These are phyloP conservation scores for Hypoxylon lienhwacheense DNA, from an alignment of 495 filamentous ascomycete species.

Conservation along the genomic window DNA sequence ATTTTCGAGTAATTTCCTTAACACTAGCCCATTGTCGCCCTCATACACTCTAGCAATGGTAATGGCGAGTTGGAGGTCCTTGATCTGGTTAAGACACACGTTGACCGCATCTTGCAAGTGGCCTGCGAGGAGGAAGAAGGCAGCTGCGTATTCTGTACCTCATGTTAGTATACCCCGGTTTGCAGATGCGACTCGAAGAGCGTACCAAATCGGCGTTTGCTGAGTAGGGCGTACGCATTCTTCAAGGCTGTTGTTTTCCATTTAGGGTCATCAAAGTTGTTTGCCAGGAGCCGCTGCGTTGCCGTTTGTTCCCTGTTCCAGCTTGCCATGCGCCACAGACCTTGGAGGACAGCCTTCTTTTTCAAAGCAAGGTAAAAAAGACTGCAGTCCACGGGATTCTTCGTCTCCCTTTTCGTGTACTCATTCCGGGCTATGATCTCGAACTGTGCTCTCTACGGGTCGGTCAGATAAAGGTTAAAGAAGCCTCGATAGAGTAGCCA, in stretches of 20 bases:
- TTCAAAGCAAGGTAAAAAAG: slow-evolving; percentile 86
- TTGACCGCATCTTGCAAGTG: slow-evolving; percentile 81
- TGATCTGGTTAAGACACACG: slow-evolving; percentile 79
- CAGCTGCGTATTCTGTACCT: slow-evolving; percentile 80
- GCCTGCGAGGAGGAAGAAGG: slow-evolving; percentile 92
- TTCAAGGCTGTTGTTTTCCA: slow-evolving; percentile 93
- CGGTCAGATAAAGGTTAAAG: slow-evolving; percentile 9
- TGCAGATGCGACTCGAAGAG: background rate
- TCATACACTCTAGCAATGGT: slow-evolving; percentile 86
- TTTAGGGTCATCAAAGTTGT: slow-evolving; percentile 82
- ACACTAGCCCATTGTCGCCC: slow-evolving; percentile 76
- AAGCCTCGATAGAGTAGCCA: background rate
- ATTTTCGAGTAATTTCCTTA: slow-evolving; percentile 75
- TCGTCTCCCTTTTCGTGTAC: slow-evolving; percentile 83
- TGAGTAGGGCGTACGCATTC: slow-evolving; percentile 96
- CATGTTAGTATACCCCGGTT: slow-evolving; percentile 11
- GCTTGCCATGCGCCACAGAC: slow-evolving; percentile 92
- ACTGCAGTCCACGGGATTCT: slow-evolving; percentile 92
- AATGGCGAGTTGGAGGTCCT: slow-evolving; percentile 88
- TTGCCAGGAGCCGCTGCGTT: slow-evolving; percentile 74
- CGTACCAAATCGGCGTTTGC: slow-evolving; percentile 83
- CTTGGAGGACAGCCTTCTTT: slow-evolving; percentile 90
- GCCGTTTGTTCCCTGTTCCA: slow-evolving; percentile 85
- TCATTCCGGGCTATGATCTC: slow-evolving; percentile 89
- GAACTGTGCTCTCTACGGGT: slow-evolving; percentile 69